Evolutionary conservation across 2,329 filamentous ascomycete species (phyloP).

Genomic region (Ascochyta rabiei): DNA sequence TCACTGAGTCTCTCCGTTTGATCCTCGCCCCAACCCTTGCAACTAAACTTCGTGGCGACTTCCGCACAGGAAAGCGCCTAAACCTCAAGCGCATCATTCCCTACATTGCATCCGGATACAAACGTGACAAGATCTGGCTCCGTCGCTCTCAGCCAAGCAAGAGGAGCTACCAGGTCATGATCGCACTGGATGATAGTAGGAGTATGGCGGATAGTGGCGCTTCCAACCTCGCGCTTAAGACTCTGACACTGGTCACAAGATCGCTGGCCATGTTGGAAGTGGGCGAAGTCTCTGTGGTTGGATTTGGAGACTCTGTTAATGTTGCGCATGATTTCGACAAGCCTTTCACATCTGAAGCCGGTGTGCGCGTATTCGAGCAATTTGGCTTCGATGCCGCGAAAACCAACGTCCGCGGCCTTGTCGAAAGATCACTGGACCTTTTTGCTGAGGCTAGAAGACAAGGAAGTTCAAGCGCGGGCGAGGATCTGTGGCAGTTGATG

Average conservation of each 20-base stretch:
- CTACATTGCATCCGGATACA: constrained; percentile 97
- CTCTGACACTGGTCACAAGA: constrained; percentile 87
- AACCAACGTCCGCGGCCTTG: constrained; percentile 82
- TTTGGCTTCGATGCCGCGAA: constrained; percentile 86
- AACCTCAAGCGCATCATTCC: constrained; percentile 99
- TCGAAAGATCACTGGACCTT: constrained; percentile 76
- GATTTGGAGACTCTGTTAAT: constrained; percentile 83
- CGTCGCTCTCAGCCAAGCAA: constrained; percentile 89
- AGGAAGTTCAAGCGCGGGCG: constrained; percentile 54
- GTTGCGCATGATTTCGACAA: constrained; percentile 85
- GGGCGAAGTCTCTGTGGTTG: constrained; percentile 88
- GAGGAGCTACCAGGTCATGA: constrained; percentile 93
- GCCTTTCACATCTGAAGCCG: constrained; percentile 80
- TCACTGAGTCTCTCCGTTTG: constrained; percentile 93
- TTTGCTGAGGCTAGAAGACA: constrained; percentile 78
- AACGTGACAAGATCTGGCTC: constrained; percentile 99
- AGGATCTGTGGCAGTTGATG: constrained; percentile 92
- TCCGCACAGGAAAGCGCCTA: constrained; percentile 95
- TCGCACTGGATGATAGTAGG: constrained; percentile 94
- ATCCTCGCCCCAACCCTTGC: constrained; percentile 94
- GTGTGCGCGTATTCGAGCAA: constrained; percentile 80
- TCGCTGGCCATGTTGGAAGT: constrained; percentile 91
- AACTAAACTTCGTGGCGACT: constrained; percentile 94
- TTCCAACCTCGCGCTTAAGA: constrained; percentile 86
- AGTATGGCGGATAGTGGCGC: constrained; percentile 86